Evolutionary conservation across 805 yeast species (phyloP), one percentile per base, ranked within the genome.

Genomic region (Saccharomycopsis sp.): DNA sequence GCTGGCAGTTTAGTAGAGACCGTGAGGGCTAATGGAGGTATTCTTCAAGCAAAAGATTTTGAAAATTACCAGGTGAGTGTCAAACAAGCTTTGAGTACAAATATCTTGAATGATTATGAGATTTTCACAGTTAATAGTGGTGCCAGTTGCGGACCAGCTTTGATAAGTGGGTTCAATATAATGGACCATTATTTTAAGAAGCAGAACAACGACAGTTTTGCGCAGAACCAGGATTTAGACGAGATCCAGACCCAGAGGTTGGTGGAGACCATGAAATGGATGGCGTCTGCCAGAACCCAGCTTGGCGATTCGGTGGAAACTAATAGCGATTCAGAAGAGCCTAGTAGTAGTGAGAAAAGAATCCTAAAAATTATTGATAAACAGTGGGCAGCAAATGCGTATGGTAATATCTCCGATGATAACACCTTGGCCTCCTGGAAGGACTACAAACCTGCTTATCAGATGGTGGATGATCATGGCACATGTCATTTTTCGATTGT

Each of bases 201-300:
- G 17, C 67, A 67, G 5, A 58, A 56, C 0, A 42, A 55, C 15
- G 53, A 53, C 3, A 34, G 56, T 49, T 58, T 58, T 47, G 61
- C 59, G 15, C 41, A 56, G 7, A 79, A 79, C 2, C 73, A 73
- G 15, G 88, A 84, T 62, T 75, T 78, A 66, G 67, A 68, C 24
- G 75, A 77, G 7, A 59, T 79, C 12, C 77, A 80, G 14, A 74
- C 84, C 1, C 97, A 89, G 66, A 76, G 88, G 57, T 68, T 90
- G 5, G 74, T 90, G 9, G 99, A 93, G 71, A 74, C 87, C 2
- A 89, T 93, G 96, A 93, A 93, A 71, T 93, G 97, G 97, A 80
- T 90, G 81, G 89, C 92, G 0, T 79, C 93, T 12, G 93, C 86
- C 0, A 78, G 97, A 62, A 83, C 92, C n/a, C 80, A 89, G 64